These are phyloP conservation scores for Solanum neorickii DNA, from an alignment of 257 asterid species.

Conservation along the genomic window DNA sequence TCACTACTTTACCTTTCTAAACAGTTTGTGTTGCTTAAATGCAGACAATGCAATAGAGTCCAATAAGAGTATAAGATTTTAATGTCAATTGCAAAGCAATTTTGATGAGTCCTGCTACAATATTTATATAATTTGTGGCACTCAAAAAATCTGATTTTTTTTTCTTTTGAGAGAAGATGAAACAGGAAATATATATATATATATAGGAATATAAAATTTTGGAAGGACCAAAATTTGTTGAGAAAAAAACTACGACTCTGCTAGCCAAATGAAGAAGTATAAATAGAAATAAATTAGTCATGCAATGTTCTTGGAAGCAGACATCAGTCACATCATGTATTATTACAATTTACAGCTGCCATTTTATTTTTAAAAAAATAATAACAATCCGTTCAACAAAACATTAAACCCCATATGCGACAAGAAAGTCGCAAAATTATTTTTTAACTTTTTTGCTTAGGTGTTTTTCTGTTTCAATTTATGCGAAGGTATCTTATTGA, in stretches of 20 bases:
- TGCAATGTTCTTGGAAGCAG: conserved; percentile 7
- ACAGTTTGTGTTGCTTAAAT: background rate
- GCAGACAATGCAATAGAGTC: background rate
- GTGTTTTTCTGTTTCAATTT: background rate
- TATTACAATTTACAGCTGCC: conserved; percentile 20
- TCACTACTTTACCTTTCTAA: background rate
- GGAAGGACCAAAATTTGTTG: background rate
- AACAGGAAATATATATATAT: background rate
- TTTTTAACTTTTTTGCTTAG: background rate
- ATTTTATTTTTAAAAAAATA: background rate
- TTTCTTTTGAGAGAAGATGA: background rate
- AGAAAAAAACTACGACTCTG: background rate
- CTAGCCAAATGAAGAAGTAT: background rate
- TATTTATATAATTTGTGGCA: background rate
- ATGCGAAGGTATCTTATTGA: background rate
- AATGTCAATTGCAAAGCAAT: background rate
- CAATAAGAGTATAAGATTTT: background rate
- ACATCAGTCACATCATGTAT: conserved; percentile 2
- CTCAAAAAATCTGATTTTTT: background rate
- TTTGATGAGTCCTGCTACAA: background rate
- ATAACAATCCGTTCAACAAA: background rate
- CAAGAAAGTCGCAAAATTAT: background rate
- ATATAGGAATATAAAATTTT: background rate
- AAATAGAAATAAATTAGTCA: background rate
- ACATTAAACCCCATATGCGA: background rate